A percentile compares a stretch with the other conserved stretches of the same genome.
Evolutionary conservation across 305 asterid species (phyloP).

Genomic region (Ajuga reptans): DNA sequence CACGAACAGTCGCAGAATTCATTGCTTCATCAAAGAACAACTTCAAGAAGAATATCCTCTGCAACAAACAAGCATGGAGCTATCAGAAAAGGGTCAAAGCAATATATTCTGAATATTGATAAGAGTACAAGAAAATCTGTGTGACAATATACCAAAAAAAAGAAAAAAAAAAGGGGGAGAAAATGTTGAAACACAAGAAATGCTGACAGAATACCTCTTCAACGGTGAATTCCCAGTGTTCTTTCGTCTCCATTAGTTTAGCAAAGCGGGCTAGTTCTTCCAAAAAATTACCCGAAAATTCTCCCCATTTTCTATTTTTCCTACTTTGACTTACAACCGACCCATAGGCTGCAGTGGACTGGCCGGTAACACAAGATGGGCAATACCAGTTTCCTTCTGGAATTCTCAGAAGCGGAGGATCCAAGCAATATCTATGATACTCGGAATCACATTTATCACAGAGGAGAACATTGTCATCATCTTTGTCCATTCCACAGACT

Average conservation of each 20-base stretch:
- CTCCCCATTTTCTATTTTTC: constrained; percentile 42
- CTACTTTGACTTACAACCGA: constrained; percentile 28
- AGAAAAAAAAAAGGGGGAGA: background rate
- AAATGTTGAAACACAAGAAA: constrained; percentile 13
- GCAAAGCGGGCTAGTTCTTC: constrained; percentile 56
- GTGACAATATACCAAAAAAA: background rate
- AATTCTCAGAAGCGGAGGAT: constrained; percentile 78
- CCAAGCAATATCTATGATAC: constrained; percentile 87
- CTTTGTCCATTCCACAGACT: constrained; percentile 93
- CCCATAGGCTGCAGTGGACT: constrained; percentile 31
- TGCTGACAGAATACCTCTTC: constrained; percentile 56
- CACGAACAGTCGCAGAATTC: constrained; percentile 57
- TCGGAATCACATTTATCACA: constrained; percentile 93
- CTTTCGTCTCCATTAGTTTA: constrained; percentile 58
- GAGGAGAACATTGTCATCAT: constrained; percentile 76
- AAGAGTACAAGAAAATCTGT: background rate
- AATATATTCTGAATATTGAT: background rate
- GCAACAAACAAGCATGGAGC: constrained; percentile 33
- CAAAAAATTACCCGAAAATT: constrained; percentile 38
- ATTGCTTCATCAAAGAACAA: constrained; percentile 81
- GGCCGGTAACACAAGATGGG: constrained; percentile 76
- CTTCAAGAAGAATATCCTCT: constrained; percentile 76
- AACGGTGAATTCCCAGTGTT: constrained; percentile 70
- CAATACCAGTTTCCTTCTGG: constrained; percentile 95
- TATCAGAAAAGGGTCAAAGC: constrained; percentile 2